A percentile compares a stretch with the other conserved stretches of the same genome.
Evolutionary conservation across 805 yeast species (phyloP).

Genomic region (Candida gorgasii): DNA sequence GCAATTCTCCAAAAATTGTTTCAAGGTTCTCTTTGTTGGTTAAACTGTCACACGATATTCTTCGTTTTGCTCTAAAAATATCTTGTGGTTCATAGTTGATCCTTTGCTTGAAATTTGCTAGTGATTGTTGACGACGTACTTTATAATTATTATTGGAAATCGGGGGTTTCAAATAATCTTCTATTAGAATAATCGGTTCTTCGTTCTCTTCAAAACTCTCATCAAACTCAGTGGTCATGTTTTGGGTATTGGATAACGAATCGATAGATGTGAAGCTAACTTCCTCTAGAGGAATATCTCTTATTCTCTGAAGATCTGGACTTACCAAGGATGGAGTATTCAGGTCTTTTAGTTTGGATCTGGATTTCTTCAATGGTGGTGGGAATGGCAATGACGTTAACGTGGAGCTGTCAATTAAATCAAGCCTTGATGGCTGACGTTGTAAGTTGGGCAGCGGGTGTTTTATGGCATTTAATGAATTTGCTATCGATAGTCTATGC

Average conservation of each 20-base stretch:
- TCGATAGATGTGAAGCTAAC: constrained; percentile 17
- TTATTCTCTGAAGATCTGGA: not conserved
- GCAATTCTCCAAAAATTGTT: constrained; percentile 39
- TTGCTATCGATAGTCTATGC: not conserved
- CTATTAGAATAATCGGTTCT: constrained; percentile 51
- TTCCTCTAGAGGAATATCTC: constrained; percentile 11
- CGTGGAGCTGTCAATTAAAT: constrained; percentile 48
- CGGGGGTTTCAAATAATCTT: constrained; percentile 50
- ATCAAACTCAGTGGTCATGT: constrained; percentile 18
- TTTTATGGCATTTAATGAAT: not conserved
- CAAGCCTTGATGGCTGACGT: constrained; percentile 45
- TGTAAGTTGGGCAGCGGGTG: constrained; percentile 1
- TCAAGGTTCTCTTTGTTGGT: constrained; percentile 27
- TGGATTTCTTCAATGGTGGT: constrained; percentile 39
- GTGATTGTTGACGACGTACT: constrained; percentile 30
- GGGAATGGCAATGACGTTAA: constrained; percentile 55
- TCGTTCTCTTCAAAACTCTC: constrained; percentile 24
- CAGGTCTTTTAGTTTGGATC: constrained; percentile 1
- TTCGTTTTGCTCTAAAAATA: constrained; percentile 9
- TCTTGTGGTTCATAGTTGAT: not conserved
- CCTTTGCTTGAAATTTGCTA: constrained; percentile 39
- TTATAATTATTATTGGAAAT: constrained; percentile 4
- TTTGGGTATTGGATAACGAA: constrained; percentile 16
- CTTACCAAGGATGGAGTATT: not conserved
- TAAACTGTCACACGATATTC: constrained; percentile 12